Base-by-base conservation (phyloP, 2,329 filamentous ascomycete genomes). In the Neophaeococcomyces aloes region DNA sequence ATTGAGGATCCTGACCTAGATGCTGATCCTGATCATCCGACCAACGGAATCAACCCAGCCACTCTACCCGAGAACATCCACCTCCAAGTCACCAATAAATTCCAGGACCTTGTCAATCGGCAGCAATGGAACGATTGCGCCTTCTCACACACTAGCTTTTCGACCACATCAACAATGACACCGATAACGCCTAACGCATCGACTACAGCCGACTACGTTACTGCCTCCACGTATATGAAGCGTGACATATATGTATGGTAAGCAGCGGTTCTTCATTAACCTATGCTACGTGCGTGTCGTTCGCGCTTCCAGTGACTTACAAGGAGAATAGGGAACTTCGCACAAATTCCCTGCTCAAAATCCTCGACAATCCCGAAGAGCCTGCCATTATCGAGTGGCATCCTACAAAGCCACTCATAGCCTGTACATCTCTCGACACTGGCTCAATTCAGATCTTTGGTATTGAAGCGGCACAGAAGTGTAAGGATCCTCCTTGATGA, bases 371-470 rank as follows among this genome's bases (percentile, higher is more conserved):
- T 0, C 88, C 93, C 57, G 91, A 98, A 65, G 93, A 98, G 64
- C 79, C 96, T 49, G 89, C 89, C 1, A 84, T 93, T 3, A 88
- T 98, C 19, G 91, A 98, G 65, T 98, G 91, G 91, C 91, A 98
- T 59, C 91, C 91, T 1, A 78, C 50, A 11, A 78, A 84, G 23
- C 85, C 91, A 0, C 74, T 96, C 53, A 78, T 98, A 27, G 88
- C 86, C 3, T 91, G 88, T 13, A 94, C 88, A 52, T 89, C 91
- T 3, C 72, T 96, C 4, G 93, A 98, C 64, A 89, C 85, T 0
- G 91, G 91, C 5, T 79, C 85, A 43, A 86, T 98, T 59, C 94
- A 94, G 66, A 83, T 94, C 27, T 98, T 91, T 91, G 89, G 86
- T 4, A 91, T 95, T 44, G 80, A 89, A 31, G 91, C 86, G 43